Evolutionary conservation across 192 early-diverging fungal genomes (phyloP), one percentile per base, ranked within the genome.

Genomic region (Umbelopsis ramanniana): DNA sequence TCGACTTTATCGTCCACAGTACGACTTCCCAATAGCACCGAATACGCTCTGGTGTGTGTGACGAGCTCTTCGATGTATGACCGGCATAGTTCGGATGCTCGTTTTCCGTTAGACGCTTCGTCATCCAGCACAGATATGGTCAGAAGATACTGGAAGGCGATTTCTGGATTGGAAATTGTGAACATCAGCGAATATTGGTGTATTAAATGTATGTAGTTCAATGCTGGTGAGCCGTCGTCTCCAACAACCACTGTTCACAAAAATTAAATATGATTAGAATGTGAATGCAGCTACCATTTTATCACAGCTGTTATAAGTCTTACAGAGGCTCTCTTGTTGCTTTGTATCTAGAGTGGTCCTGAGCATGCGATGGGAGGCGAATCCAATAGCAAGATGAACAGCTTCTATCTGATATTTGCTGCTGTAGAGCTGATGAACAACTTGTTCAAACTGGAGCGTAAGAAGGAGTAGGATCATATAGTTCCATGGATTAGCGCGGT

Each of bases 401-500:
- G 57, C 26, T 35, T 63, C 57, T 0, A 63, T 35, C 2, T 37
- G 17, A 6, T n/a, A 35, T 35, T 63, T 63, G n/a, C 26, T 63
- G 7, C 11, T 37, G 57, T 63, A 63, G 5, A 63, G 33, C 33
- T 63, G 29, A 63, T 63, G 10, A 17, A 63, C 22, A 40, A 79
- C 86, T 63, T 74, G 79, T 72, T 97, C 97, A 84, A 96, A 96
- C 84, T 97, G 93, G 11, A 92, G 91, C 52, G 92, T 90, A 5
- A 96, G 82, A 14, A 98, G 68, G 21, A 99, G 87, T 23, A 94
- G 89, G 60, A 89, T 88, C 43, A 97, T 93, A 76, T 94, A 98
- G 33, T 91, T 83, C 55, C 92, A 79, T 66, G 91, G 91, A 76
- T 90, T 90, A 75, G 81, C 87, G 60, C 86, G 87, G 22, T 84